Evolutionary conservation across 1,284 basidiomycete species (phyloP).

Genomic region (Boletus sp.): DNA sequence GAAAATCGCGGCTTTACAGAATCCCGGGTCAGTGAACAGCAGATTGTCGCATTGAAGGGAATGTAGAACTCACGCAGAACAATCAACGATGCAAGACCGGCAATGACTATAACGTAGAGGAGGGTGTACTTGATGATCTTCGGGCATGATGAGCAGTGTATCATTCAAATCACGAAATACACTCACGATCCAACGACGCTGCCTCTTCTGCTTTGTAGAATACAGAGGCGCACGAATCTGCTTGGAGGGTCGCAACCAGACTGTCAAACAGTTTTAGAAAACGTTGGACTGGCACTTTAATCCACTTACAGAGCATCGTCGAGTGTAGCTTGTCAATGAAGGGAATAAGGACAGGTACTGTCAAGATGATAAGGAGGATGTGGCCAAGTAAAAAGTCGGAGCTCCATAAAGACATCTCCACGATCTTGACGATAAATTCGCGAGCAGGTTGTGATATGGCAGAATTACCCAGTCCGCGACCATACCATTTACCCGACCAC

Average conservation of each 20-base stretch:
- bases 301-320: slow-evolving; percentile 78
- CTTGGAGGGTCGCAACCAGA: slow-evolving; percentile 88
- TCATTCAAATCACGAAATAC: not conserved
- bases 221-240: slow-evolving; percentile 96
- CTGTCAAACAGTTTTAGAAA: slow-evolving; percentile 37
- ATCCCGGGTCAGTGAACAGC: slow-evolving; percentile 7
- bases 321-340: slow-evolving; percentile 88
- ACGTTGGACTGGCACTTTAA: not conserved
- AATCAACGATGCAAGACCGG: slow-evolving; percentile 80
- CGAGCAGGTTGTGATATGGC: slow-evolving; percentile 93
- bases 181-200: slow-evolving; percentile 86
- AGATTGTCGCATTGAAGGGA: not conserved
- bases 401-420: slow-evolving; percentile 93
- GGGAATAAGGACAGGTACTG: slow-evolving; percentile 82
- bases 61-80: slow-evolving; percentile 64
- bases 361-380: slow-evolving; percentile 82
- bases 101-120: slow-evolving; percentile 79
- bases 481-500: slow-evolving; percentile 99
- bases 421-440: slow-evolving; percentile 96
- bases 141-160: slow-evolving; percentile 8
- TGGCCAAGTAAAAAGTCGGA: slow-evolving; percentile 87
- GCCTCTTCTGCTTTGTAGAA: slow-evolving; percentile 90
- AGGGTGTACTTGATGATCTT: slow-evolving; percentile 80
- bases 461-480: slow-evolving; percentile 81
- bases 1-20: slow-evolving; percentile 61